Percentiles rank a stretch among this genome's conserved stretches.
Conservation (phyloP, 2,329 filamentous ascomycete species). For the Aureobasidium leucospermi region DNA sequence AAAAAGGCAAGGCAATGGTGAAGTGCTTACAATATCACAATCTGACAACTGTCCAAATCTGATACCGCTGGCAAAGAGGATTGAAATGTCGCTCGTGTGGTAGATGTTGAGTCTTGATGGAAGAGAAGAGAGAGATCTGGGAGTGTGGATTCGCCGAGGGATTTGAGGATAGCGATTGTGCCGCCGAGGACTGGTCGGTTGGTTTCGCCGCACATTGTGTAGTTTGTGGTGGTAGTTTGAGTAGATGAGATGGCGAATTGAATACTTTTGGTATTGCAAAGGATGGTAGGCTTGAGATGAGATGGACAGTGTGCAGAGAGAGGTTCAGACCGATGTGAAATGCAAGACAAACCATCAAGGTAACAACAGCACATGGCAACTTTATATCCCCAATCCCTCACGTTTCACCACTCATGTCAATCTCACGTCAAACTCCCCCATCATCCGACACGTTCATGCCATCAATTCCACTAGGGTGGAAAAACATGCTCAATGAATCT, state of each 20-base stretch:
- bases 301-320: too few species aligned
- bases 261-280: too few species aligned
- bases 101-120: not conserved
- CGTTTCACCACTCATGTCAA: not conserved
- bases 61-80: constrained; percentile 3
- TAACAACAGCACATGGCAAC: not conserved
- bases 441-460: not conserved
- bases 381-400: not conserved
- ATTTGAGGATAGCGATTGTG: constrained; percentile 22
- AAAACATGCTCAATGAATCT: not conserved
- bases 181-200: constrained; percentile 20
- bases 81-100: constrained; percentile 18
- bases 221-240: not conserved
- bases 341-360: not conserved
- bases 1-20: not conserved
- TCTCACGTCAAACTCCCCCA: not conserved
- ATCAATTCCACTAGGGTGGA: constrained; percentile 1
- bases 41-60: constrained; percentile 12
- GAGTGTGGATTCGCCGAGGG: constrained; percentile 7
- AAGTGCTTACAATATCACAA: constrained; percentile 20
- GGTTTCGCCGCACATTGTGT: constrained; percentile 20
- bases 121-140: constrained; percentile 21
- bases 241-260: not conserved
- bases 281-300: too few species aligned
- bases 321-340: too few species aligned